Percentiles rank a stretch among this genome's conserved stretches.
Evolutionary conservation across 805 yeast species (phyloP).

Genomic region (Cyberlindnera galapagoensis): DNA sequence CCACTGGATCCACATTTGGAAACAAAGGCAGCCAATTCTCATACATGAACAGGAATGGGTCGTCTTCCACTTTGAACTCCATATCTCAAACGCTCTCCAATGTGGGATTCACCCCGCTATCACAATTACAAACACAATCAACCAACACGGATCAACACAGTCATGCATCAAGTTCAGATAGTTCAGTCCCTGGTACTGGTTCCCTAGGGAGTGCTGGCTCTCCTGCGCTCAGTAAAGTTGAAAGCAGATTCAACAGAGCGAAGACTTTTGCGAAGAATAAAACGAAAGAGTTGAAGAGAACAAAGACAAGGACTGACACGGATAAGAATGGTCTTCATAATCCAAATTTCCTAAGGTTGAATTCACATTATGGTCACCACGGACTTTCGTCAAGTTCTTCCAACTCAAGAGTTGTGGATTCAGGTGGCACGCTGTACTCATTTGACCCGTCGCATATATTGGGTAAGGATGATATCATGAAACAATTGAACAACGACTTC

Average conservation of each 20-base stretch:
- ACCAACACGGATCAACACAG: slow-evolving; percentile 2
- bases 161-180: too few relatives aligned
- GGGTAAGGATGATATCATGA: slow-evolving; percentile 24
- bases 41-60: slow-evolving; percentile 14
- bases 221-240: slow-evolving; percentile 16
- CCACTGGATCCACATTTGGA: slow-evolving; percentile 1
- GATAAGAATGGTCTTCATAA: slow-evolving; percentile 15
- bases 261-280: slow-evolving; percentile 23
- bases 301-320: slow-evolving; percentile 8
- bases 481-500: slow-evolving; percentile 26
- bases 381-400: slow-evolving; percentile 32
- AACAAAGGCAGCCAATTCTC: slow-evolving; percentile 9
- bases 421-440: slow-evolving; percentile 31
- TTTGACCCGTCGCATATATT: slow-evolving; percentile 26
- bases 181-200: slow-evolving; percentile 1
- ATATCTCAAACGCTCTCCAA: slow-evolving; percentile 21
- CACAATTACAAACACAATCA: slow-evolving; percentile 7
- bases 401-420: slow-evolving; percentile 27
- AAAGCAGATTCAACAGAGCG: slow-evolving; percentile 20
- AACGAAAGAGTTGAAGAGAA: slow-evolving; percentile 18
- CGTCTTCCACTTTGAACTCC: slow-evolving; percentile 22
- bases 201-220: slow-evolving; percentile 5
- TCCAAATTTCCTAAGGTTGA: slow-evolving; percentile 18
- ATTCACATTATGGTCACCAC: slow-evolving; percentile 13
- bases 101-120: slow-evolving; percentile 22